Evolutionary conservation across 1,284 basidiomycete species (phyloP), one percentile per base, ranked within the genome.

Genomic region (Farysia itapuensis): DNA sequence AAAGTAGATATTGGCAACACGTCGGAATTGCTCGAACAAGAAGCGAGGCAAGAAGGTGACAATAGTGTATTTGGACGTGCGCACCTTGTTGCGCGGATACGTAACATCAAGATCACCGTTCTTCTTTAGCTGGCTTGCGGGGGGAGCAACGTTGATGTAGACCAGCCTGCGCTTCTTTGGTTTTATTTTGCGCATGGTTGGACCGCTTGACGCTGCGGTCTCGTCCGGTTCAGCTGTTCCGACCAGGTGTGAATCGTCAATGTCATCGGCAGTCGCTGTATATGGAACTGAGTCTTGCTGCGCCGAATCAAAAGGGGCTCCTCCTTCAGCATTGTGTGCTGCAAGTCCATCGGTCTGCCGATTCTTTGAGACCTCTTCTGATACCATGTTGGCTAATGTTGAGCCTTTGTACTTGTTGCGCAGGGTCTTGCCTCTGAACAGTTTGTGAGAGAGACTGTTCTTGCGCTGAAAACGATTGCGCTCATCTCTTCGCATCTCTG

Each of bases 1-100:
- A 79, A 96, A 96, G 79, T 93, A 97, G 39, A 96, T 79, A 78
- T 97, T 96, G 54, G 93, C 92, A 36, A 93, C 85, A 24, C 88
- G 86, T 28, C 65, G 46, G 48, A 75, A 75, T 43, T 75, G 73
- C 53, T 75, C 73, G 35, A 60, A 72, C 30, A 66, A 64, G 43
- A 72, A 73, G 26, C 67, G 52, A 5, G 93, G 93, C 35, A 96
- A 71, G 77, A 96, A 97, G 4, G 91, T 90, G 59, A 94, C 43
- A 49, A 90, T 75, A 23, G 92, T 95, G 79, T 96, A 97, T 78
- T 95, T 89, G 64, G 87, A 88, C 33, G 93, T 96, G 70, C 89
- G 83, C 50, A 97, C 91, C 83, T 96, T 97, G 78, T 97, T 97
- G 65, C 93, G 81, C 24, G 84, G 84, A 79, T 93, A 97, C 21